Evolutionary conservation across 352 stramenopile genomes (phyloP), one percentile per base, ranked within the genome.

Genomic region (Phytophthora syringae): DNA sequence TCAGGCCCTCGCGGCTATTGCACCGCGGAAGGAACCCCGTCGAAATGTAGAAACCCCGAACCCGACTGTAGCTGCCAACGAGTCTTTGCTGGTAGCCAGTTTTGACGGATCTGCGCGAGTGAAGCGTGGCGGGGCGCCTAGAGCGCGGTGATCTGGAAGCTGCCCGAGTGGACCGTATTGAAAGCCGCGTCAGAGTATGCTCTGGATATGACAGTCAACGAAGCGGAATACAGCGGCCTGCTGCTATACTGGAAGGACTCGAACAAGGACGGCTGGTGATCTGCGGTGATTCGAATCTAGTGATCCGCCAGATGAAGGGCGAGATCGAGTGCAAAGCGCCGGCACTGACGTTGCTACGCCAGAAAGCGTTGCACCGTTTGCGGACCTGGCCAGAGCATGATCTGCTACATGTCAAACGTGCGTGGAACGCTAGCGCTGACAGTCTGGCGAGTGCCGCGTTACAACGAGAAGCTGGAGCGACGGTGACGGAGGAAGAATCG

Each of bases 281-380:
- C 27, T 32, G 27, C 27, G 27, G 27, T 5, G 27, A 32, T 9
- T 32, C 27, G 5, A 32, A 32, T 32, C 9, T 32, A 9, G 5
- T 32, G 9, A 32, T 32, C 27, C 27, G 27, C 5, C 27, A 32
- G 27, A 32, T 32, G 27, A 5, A 9, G 5, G 27, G 27, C 5
- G 27, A 64, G 27, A 57, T 57, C 36, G 36, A 64, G 3, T 64
- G 45, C 12, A 64, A 56, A 5, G 45, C 56, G 0, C 45, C 55
- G 24, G 47, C 36, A 4, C 7, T 64, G 28, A 5, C n/a, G 1
- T 11, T 64, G 1, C 12, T 56, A 7, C 9, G 22, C 1, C 22
- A 64, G 43, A 55, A 56, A 11, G 21, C 25, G 7, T 11, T 54
- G 2, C 24, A 55, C 25, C n/a, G 5, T 2, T 24, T 64, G 7